Evolutionary conservation across 768 basidiomycete genomes (phyloP), one percentile per base, ranked within the genome.

Genomic region (Leccinum olivaceopallidum): DNA sequence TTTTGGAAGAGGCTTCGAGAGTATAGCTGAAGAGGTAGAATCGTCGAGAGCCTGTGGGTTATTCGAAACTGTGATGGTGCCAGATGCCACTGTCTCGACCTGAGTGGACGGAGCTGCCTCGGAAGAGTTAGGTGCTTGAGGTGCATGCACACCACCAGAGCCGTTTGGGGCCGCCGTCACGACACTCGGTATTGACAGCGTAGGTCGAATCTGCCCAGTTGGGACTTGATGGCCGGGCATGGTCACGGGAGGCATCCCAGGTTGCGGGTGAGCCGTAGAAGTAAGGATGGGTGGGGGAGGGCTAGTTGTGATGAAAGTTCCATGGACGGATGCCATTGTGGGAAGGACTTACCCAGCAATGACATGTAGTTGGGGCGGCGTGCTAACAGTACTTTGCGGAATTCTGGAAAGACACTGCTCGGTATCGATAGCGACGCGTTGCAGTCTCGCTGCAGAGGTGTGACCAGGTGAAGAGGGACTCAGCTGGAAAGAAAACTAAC

Each of bases 1-100:
- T 50, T 65, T 74, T 13, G 74, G 73, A 4, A 74, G 69, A 42
- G 67, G 74, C 22, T 64, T 73, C 14, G 54, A 30, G 7, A 55
- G 13, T 34, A 57, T 36, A 6, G 58, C 16, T 9, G 62, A 9
- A 2, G 64, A 47, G 18, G 30, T 14, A 7, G 20, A 50, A 59
- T 30, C 57, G 6, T 34, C 18, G 3, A n/a, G 50, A 26, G 50
- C 47, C 3, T 57, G 57, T 4, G 53, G 37, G 16, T 30, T 36
- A 55, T 28, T 57, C 16, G 22, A 39, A 6, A 56, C 47, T 16
- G 60, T 56, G 4, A 61, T 52, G 7, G 20, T 6, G n/a, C 30
- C 39, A 30, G 54, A 14, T 8, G 47, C 26, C 34, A n/a, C 37
- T 10, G 53, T 16, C 16, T 56, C 42, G 12, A 30, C 37, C 16